Evolutionary conservation across 177 flowering plant species (phyloP).

Genomic region (Vitis hybrid): DNA sequence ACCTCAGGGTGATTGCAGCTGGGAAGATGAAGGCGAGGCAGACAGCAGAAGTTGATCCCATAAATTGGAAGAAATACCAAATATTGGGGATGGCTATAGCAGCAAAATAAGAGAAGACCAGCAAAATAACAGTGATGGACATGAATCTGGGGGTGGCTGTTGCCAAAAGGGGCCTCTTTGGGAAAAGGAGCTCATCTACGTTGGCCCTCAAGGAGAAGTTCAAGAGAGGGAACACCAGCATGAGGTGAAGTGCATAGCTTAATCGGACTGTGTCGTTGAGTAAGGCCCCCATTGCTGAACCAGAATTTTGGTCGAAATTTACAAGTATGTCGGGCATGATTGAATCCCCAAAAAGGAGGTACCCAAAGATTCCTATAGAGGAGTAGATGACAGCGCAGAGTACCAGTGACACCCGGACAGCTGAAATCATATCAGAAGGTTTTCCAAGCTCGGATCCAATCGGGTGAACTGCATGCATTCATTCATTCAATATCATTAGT

Average conservation of each 20-base stretch:
- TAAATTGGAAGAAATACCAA: constrained; percentile 88
- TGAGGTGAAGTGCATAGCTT: constrained; percentile 85
- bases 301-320: constrained; percentile 65
- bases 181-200: constrained; percentile 69
- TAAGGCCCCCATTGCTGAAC: constrained; percentile 38
- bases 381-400: constrained; percentile 75
- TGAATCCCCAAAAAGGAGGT: constrained; percentile 81
- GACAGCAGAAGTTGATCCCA: constrained; percentile 84
- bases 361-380: constrained; percentile 73
- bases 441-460: constrained; percentile 66
- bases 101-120: constrained; percentile 47
- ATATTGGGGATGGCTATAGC: constrained; percentile 80
- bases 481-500: not conserved
- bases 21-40: constrained; percentile 87
- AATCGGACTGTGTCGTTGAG: constrained; percentile 69
- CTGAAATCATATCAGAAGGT: constrained; percentile 56
- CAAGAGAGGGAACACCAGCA: constrained; percentile 83
- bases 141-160: constrained; percentile 47
- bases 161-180: constrained; percentile 43
- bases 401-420: constrained; percentile 60
- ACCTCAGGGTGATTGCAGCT: constrained; percentile 85
- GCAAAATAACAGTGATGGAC: constrained; percentile 41
- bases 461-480: constrained; percentile 72
- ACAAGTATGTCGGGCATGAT: constrained; percentile 68
- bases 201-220: constrained; percentile 78